Conservation (phyloP, 75 land plant species). For the Chamaecyparis obtusa region DNA sequence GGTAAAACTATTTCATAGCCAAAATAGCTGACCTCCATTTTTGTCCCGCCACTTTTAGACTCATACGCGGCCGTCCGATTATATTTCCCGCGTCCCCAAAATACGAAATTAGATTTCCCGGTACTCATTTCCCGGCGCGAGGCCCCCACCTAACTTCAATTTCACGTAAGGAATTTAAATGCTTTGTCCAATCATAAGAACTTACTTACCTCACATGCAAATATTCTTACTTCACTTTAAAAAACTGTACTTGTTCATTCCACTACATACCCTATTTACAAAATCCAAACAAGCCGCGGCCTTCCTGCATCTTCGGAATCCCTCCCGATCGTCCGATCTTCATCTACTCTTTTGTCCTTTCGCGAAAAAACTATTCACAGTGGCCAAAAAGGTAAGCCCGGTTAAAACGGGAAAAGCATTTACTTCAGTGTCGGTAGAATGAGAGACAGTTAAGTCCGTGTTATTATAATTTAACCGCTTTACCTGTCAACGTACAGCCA, state of each 20-base stretch:
- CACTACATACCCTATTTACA: no score
- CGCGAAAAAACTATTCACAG: no score
- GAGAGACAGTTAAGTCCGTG: neutral
- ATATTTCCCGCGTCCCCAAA: no score
- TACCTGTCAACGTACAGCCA: conserved; percentile 6
- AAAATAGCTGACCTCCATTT: no score
- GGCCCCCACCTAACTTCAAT: neutral
- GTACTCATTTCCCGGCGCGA: no score
- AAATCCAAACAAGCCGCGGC: neutral
- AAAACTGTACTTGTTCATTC: no score
- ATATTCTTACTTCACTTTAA: neutral
- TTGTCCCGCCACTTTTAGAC: no score
- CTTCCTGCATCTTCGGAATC: neutral
- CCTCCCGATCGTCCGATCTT: neutral
- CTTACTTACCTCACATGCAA: neutral
- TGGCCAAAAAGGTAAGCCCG: neutral
- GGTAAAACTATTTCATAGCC: no score
- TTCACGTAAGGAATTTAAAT: conserved; percentile 2
- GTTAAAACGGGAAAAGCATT: neutral
- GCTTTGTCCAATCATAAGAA: neutral
- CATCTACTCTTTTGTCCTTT: neutral
- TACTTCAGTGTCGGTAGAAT: neutral
- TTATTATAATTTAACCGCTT: neutral
- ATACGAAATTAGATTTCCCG: no score
- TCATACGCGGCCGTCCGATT: no score